Percentiles rank a stretch among this genome's conserved stretches.
Evolutionary conservation across 768 basidiomycete species (phyloP).

Genomic region (Mycena alexandri): DNA sequence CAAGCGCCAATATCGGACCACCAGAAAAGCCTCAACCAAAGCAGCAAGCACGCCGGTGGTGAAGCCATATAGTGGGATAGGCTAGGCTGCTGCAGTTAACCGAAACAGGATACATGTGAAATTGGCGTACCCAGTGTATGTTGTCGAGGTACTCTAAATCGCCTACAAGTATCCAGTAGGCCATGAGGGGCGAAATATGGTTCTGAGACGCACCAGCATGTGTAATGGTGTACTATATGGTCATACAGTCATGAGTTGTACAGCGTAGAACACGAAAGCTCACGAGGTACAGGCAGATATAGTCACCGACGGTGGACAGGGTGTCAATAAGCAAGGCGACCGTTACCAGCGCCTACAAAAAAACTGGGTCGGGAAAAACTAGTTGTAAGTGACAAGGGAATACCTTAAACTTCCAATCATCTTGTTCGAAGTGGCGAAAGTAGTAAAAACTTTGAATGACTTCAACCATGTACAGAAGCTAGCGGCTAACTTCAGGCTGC

Average conservation of each 20-base stretch:
- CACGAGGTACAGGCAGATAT: slow-evolving; percentile 6
- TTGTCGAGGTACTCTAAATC: background rate
- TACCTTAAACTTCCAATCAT: slow-evolving; percentile 15
- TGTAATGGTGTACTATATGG: too few relatives aligned
- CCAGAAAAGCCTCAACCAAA: slow-evolving; percentile 9
- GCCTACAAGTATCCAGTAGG: background rate
- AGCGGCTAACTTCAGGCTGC: background rate
- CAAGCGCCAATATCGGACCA: slow-evolving; percentile 10
- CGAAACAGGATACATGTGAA: too few relatives aligned
- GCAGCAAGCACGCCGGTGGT: background rate
- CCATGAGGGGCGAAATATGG: slow-evolving; percentile 1
- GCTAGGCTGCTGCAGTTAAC: too few relatives aligned
- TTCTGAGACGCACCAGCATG: too few relatives aligned
- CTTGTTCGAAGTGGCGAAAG: background rate
- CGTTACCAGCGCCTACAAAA: slow-evolving; percentile 8
- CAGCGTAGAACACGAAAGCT: slow-evolving; percentile 1
- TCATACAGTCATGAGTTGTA: background rate
- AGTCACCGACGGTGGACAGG: slow-evolving; percentile 3
- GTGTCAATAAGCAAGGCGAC: slow-evolving; percentile 11
- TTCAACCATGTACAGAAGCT: slow-evolving; percentile 1
- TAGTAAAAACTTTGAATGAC: background rate
- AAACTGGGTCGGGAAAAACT: background rate
- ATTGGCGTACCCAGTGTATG: too few relatives aligned
- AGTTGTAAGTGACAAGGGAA: slow-evolving; percentile 1
- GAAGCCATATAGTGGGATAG: background rate